Conservation (phyloP, 257 asterid species). For the Forsythia suspensa region DNA sequence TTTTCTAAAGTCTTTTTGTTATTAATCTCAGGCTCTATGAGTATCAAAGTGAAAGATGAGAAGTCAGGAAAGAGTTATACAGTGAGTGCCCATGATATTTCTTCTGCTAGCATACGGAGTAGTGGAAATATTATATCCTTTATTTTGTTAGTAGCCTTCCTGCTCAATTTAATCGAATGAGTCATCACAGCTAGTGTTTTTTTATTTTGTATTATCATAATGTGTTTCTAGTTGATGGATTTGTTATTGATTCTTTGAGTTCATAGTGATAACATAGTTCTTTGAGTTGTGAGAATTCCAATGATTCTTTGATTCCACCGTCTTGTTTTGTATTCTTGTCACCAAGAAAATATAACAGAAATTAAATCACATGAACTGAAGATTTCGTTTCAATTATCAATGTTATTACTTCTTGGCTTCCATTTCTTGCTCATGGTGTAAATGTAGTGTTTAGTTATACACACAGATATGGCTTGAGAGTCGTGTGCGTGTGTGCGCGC, state of each 20-base stretch:
- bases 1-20: neutral
- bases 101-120: conserved; percentile 40
- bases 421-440: too few species aligned
- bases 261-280: conserved; percentile 9
- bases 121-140: conserved; percentile 34
- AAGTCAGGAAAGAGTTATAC: conserved; percentile 46
- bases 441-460: too few species aligned
- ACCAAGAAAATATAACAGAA: neutral
- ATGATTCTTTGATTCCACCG: conserved; percentile 17
- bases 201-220: conserved; percentile 20
- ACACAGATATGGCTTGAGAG: too few species aligned
- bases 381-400: neutral
- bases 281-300: neutral
- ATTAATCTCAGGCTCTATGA: conserved; percentile 55
- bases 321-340: neutral
- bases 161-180: conserved; percentile 38
- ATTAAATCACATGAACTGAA: neutral
- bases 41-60: conserved; percentile 70
- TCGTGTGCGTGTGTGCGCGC: too few species aligned
- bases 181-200: conserved; percentile 15
- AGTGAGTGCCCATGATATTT: conserved; percentile 58
- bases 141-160: conserved; percentile 37
- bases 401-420: too few species aligned
- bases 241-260: conserved; percentile 30
- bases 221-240: conserved; percentile 8